Evolutionary conservation across 2,329 filamentous ascomycete genomes (phyloP).

Genomic region (Furcasterigmium sp.): DNA sequence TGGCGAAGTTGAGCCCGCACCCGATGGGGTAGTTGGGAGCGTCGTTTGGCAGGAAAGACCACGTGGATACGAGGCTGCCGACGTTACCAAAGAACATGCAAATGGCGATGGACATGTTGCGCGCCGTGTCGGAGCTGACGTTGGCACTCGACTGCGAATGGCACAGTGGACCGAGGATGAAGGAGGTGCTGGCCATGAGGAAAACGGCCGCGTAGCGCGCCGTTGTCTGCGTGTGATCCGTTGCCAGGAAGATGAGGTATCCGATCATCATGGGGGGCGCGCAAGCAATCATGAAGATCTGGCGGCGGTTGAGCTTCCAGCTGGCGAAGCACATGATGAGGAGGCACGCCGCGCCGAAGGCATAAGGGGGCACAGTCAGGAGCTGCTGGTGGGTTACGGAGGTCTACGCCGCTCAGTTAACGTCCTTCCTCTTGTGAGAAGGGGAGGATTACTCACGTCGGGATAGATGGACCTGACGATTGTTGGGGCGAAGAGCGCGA

Average conservation of each 20-base stretch:
- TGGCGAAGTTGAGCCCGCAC: constrained; percentile 11
- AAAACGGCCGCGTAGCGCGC: constrained; percentile 65
- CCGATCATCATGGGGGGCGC: constrained; percentile 60
- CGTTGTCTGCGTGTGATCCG: constrained; percentile 27
- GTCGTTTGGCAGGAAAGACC: constrained; percentile 11
- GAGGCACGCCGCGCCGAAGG: constrained; percentile 60
- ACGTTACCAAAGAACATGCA: constrained; percentile 39
- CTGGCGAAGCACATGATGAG: constrained; percentile 52
- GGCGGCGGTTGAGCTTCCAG: constrained; percentile 53
- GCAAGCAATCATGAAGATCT: constrained; percentile 53
- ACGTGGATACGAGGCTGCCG: constrained; percentile 11
- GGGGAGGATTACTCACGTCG: neutral
- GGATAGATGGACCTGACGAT: constrained; percentile 68
- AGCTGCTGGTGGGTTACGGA: constrained; percentile 59
- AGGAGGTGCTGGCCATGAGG: constrained; percentile 57
- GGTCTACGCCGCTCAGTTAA: constrained; percentile 17
- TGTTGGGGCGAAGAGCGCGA: constrained; percentile 67
- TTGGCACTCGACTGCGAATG: constrained; percentile 64
- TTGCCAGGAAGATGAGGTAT: constrained; percentile 64
- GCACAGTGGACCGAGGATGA: constrained; percentile 56
- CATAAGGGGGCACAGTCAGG: constrained; percentile 64
- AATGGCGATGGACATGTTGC: constrained; percentile 54
- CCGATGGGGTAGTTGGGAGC: constrained; percentile 11
- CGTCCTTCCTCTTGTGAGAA: neutral
- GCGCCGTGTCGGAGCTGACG: constrained; percentile 63